Evolutionary conservation across 306 rosid species (phyloP).

Genomic region (Potentilla sterilis): DNA sequence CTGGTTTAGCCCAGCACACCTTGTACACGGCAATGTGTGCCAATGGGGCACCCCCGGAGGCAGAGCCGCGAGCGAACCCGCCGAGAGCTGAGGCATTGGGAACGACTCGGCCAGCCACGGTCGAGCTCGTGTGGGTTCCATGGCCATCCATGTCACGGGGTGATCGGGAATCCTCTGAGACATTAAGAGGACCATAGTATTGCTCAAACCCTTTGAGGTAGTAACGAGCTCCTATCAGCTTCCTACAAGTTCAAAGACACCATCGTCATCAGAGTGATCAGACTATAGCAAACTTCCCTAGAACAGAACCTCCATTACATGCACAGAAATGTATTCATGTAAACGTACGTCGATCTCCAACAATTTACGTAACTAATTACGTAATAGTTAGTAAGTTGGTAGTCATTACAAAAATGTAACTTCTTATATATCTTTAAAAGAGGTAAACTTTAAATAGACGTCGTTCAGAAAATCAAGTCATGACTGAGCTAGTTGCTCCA

Average conservation of each 20-base stretch:
- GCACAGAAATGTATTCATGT: not conserved
- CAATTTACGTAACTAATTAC: no score
- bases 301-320: not conserved
- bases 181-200: conserved; percentile 47
- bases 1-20: conserved; percentile 88
- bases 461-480: not conserved
- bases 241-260: conserved; percentile 35
- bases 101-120: conserved; percentile 61
- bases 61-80: conserved; percentile 67
- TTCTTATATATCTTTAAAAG: no score
- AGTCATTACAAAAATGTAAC: no score
- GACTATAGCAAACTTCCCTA: not conserved
- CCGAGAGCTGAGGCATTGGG: conserved; percentile 49
- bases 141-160: conserved; percentile 90
- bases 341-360: no score
- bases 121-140: conserved; percentile 90
- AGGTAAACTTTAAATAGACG: not conserved
- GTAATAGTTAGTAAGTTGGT: not conserved
- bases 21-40: conserved; percentile 80
- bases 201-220: conserved; percentile 63
- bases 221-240: conserved; percentile 80
- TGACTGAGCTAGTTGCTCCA: not conserved
- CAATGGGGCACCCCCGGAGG: conserved; percentile 77
- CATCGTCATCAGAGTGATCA: not conserved
- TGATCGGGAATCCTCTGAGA: conserved; percentile 60